A percentile compares a stretch with the other conserved stretches of the same genome.
Conservation (phyloP, 805 yeast species). For the Yarrowia keelungensis region DNA sequence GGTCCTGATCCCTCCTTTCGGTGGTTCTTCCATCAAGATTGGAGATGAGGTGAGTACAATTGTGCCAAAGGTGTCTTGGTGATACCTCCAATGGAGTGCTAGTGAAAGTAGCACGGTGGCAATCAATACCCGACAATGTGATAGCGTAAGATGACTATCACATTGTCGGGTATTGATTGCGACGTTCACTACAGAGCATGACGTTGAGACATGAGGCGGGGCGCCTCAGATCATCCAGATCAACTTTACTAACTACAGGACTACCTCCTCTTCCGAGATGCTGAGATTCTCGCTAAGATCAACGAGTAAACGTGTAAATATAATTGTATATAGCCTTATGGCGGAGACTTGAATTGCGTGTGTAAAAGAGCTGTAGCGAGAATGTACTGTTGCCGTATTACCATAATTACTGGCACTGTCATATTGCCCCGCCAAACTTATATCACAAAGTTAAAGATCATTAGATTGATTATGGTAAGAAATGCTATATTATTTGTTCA, state of each 20-base stretch:
- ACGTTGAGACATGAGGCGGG: not conserved
- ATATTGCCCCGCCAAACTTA: not conserved
- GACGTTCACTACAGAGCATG: not conserved
- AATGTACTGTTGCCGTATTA: too few species aligned
- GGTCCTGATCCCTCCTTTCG: conserved; percentile 92
- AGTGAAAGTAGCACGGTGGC: not conserved
- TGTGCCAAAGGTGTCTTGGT: not conserved
- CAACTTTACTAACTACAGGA: conserved; percentile 44
- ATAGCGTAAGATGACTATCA: too few species aligned
- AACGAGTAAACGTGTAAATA: conserved; percentile 40
- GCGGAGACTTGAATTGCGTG: conserved; percentile 7
- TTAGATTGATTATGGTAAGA: not conserved
- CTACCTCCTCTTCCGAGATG: conserved; percentile 80
- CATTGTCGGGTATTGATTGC: too few species aligned
- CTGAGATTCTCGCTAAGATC: conserved; percentile 93
- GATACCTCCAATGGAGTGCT: not conserved
- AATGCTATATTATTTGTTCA: not conserved
- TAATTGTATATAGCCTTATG: conserved; percentile 35
- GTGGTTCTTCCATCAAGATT: conserved; percentile 88
- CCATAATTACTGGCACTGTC: not conserved
- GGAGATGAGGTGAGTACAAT: conserved; percentile 63
- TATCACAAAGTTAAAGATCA: too few species aligned
- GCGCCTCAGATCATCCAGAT: conserved; percentile 10
- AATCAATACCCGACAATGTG: too few species aligned
- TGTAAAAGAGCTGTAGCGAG: too few species aligned